Evolutionary conservation across 208 protist species (phyloP).

Genomic region (Lotmaria passim): DNA sequence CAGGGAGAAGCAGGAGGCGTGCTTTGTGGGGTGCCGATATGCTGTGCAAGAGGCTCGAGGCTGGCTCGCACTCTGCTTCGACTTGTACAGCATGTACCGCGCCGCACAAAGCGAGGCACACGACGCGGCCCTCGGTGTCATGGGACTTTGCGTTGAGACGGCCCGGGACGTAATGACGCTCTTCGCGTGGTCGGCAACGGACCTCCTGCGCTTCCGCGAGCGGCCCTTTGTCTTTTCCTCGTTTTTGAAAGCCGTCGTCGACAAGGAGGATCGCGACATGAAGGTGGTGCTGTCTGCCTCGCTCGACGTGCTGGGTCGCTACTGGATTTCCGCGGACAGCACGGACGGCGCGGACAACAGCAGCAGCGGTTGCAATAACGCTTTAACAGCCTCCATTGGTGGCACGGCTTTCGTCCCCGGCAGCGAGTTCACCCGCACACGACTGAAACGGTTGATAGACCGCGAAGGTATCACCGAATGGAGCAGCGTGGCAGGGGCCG

Average conservation of each 20-base stretch:
- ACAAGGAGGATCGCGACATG: slow-evolving; percentile 40
- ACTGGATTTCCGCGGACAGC: slow-evolving; percentile 18
- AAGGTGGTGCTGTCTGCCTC: slow-evolving; percentile 27
- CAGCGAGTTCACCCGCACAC: slow-evolving; percentile 1
- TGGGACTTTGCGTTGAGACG: slow-evolving; percentile 33
- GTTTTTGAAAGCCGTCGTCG: slow-evolving; percentile 29
- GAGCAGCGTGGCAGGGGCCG: slow-evolving; percentile 12
- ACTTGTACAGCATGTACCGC: slow-evolving; percentile 29
- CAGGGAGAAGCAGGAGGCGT: slow-evolving; percentile 8
- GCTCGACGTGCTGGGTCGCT: slow-evolving; percentile 37
- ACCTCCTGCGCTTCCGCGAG: slow-evolving; percentile 38
- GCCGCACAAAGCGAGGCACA: not conserved
- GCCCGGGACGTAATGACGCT: slow-evolving; percentile 25
- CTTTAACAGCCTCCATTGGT: not conserved
- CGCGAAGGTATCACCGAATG: slow-evolving; percentile 24
- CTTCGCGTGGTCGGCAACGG: slow-evolving; percentile 35
- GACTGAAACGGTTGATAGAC: slow-evolving; percentile 27
- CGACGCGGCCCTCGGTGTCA: slow-evolving; percentile 23
- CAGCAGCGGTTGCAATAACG: not conserved
- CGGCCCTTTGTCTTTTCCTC: slow-evolving; percentile 40
- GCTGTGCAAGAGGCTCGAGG: slow-evolving; percentile 14
- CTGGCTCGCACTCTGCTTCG: slow-evolving; percentile 31
- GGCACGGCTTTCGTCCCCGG: not conserved
- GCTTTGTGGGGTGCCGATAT: slow-evolving; percentile 17
- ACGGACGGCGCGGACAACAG: not conserved